Evolutionary conservation across 2,329 filamentous ascomycete species (phyloP), one percentile per base, ranked within the genome.

Genomic region (Drechmeria coniospora): DNA sequence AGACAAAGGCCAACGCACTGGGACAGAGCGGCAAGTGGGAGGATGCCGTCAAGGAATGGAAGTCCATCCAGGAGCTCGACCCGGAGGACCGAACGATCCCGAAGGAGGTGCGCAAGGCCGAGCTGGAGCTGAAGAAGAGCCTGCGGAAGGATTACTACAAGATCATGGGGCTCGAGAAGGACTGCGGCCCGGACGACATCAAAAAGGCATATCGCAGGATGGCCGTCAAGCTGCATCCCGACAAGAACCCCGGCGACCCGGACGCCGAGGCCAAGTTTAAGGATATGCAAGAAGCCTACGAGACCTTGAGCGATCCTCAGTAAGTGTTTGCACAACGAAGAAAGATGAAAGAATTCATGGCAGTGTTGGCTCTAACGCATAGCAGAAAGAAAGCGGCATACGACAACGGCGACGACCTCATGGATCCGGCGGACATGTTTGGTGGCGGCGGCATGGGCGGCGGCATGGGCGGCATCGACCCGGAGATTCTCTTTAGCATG

Each of bases 101-200:
- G 28, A 86, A 80, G 53, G 90, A 98, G 45, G 73, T 95, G 24
- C 77, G 81, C 32, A 80, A 77, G 44, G 90, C 87, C 2, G 87
- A 98, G 59, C 62, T 94, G 15, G 90, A 98, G 58, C 62, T 95
- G 37, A 98, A 98, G 74, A 95, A 95, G 75, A 80, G 79, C 52
- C 79, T 87, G 57, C 70, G 90, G 36, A 98, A 98, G 57, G 90
- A 98, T 49, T 95, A 93, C 60, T 98, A 98, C 65, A 94, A 94
- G 69, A 93, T 95, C 40, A 72, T 98, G 29, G 80, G 77, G 5
- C 61, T 98, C 7, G 63, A 79, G 32, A 95, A 94, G 64, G 79
- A 86, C 36, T 84, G 84, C 21, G 70, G 69, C 22, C 83, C 92
- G 14, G 65, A 65, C 32, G 74, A 90, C 30, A 90, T 98, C 62